Base-by-base conservation (phyloP, 1,284 basidiomycete species). In the Pseudozyma hubeiensis region DNA sequence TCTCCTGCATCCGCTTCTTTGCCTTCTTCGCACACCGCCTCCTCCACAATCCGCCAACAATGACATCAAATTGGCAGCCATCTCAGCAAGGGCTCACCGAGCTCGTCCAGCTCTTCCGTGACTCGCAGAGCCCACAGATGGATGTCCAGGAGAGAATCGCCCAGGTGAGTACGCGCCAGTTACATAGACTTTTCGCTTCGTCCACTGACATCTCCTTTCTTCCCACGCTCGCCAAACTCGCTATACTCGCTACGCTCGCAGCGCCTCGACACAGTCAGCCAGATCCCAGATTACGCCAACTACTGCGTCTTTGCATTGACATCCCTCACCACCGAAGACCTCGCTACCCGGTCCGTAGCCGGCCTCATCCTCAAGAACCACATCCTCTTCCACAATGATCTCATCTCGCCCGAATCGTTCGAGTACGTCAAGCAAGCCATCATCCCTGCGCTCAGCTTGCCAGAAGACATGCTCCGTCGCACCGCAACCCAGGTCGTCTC, bases 281-380 rank as follows among this genome's bases (percentile, higher is more conserved):
- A 75, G 47, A 76, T 81, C 34, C 81, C 81, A 50, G 81, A 82
- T 55, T 99, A 98, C 85, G 92, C 96, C 72, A 94, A 92, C 75
- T 99, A 99, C 89, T 90, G 99, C 67, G 92, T 92, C 46, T 93
- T 96, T 85, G 94, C 98, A 86, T 97, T 80, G 70, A 91, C 92
- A 52, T 88, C 89, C 48, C 86, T 93, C 87, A 88, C 90, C 1
- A 88, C 90, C 70, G 94, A 98, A 86, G 91, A 94, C 77, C 92
- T 93, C 79, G 91, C 92, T 46, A 93, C 96, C 83, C 90, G 96
- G 61, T 93, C 93, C 64, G 94, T 98, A 85, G 95, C 97, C 34
- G 97, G 96, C 57, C 92, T 98, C 80, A 88, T 99, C 37, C 90
- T 99, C 85, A 99, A 99, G 89, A 99, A 98, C 86, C 93, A 96